phyloP scores from a whole-genome alignment of 768 basidiomycete genomes.

The Auricularia cornea region DNA sequence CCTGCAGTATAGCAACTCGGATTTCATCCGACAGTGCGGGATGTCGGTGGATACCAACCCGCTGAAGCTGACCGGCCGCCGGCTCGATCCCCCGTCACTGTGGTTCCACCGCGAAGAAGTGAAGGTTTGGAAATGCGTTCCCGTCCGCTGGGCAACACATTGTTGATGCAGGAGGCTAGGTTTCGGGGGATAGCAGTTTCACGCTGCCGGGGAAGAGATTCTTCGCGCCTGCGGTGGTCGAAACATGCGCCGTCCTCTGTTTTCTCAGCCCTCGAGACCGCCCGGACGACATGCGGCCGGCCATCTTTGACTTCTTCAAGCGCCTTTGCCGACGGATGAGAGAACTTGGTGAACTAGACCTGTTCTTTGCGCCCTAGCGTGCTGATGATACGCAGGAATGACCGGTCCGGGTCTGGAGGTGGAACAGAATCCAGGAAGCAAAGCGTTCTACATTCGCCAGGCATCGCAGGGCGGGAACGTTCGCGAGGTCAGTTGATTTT shows the following conservation, averaged over 20 bases:
- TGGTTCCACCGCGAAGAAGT: constrained; percentile 25
- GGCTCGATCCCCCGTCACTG: constrained; percentile 55
- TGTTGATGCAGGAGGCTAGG: background rate
- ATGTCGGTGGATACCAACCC: constrained; percentile 50
- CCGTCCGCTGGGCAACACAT: too few relatives aligned
- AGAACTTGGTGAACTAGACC: too few relatives aligned
- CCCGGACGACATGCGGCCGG: background rate
- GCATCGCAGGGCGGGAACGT: background rate
- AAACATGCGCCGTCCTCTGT: background rate
- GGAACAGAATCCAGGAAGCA: too few relatives aligned
- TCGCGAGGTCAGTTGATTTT: too few relatives aligned
- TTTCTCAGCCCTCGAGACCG: background rate
- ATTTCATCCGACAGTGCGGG: constrained; percentile 68
- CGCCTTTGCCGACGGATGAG: too few relatives aligned
- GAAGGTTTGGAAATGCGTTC: too few relatives aligned
- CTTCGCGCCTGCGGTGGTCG: background rate
- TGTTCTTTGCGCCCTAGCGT: too few relatives aligned
- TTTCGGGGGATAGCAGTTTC: background rate
- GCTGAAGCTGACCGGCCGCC: constrained; percentile 49
- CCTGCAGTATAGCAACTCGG: constrained; percentile 56
- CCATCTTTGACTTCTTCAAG: too few relatives aligned
- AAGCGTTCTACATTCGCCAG: background rate
- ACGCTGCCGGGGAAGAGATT: background rate
- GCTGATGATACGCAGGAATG: too few relatives aligned
- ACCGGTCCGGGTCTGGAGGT: too few relatives aligned